Evolutionary conservation across 1,139 yeast genomes (phyloP).

Genomic region (Pichia sp.): DNA sequence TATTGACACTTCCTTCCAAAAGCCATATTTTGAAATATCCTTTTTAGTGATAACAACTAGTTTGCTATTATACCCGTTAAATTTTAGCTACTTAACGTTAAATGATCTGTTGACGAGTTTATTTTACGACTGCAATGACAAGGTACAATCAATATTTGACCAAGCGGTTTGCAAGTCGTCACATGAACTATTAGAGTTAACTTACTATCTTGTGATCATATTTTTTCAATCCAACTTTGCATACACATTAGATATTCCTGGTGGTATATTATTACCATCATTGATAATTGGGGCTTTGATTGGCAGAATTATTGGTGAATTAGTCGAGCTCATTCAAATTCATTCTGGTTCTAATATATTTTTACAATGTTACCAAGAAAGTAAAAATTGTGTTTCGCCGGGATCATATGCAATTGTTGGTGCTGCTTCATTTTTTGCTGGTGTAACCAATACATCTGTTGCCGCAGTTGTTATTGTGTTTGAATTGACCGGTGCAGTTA

Average conservation of each 20-base stretch:
- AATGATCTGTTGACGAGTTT: conserved; percentile 11
- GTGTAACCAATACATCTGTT: conserved; percentile 51
- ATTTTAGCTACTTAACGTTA: conserved; percentile 15
- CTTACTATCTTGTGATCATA: conserved; percentile 11
- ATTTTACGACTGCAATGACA: conserved; percentile 15
- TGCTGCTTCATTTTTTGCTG: conserved; percentile 53
- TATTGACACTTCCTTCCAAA: conserved; percentile 16
- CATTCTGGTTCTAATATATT: conserved; percentile 37
- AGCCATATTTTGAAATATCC: conserved; percentile 38
- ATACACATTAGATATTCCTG: conserved; percentile 63
- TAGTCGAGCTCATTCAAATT: conserved; percentile 47
- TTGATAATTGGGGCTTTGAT: conserved; percentile 63
- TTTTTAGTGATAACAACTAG: conserved; percentile 46
- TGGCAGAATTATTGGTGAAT: conserved; percentile 63
- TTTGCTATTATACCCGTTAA: conserved; percentile 40
- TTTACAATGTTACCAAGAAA: conserved; percentile 38
- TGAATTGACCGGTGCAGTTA: conserved; percentile 55
- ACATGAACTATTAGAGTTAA: conserved; percentile 8
- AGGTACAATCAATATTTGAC: conserved; percentile 1
- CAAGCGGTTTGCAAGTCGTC: conserved; percentile 13
- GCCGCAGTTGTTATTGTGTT: conserved; percentile 52
- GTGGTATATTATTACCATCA: conserved; percentile 72
- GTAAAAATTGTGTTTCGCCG: conserved; percentile 50
- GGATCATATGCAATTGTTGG: conserved; percentile 59
- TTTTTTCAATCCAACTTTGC: conserved; percentile 50